A percentile compares a stretch with the other conserved stretches of the same genome.
Conservation (phyloP, 2,329 filamentous ascomycete species). For the Trichothecium roseum region DNA sequence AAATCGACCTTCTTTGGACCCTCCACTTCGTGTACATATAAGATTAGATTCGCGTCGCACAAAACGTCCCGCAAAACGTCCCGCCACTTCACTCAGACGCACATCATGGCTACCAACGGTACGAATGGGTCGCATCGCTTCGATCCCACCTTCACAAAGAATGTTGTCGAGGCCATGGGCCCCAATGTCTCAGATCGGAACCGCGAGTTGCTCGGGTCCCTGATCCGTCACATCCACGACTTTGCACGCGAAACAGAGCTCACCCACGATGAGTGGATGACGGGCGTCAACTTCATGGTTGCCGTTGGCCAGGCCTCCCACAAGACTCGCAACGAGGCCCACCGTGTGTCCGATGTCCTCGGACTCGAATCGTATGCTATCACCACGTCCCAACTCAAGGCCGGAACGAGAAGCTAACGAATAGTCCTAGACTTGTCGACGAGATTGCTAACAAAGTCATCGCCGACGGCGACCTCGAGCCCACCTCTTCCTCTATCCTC, state of each 20-base stretch:
- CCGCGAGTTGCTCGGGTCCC: slow-evolving; percentile 49
- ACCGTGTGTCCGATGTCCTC: slow-evolving; percentile 62
- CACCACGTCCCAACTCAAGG: neutral
- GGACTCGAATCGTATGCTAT: slow-evolving; percentile 58
- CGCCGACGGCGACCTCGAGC: slow-evolving; percentile 48
- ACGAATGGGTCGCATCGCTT: slow-evolving; percentile 29
- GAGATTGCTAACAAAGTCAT: slow-evolving; percentile 15
- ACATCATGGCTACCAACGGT: no score
- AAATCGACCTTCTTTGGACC: no score
- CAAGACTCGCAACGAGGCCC: slow-evolving; percentile 62
- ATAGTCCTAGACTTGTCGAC: slow-evolving; percentile 35
- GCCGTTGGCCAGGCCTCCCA: slow-evolving; percentile 59
- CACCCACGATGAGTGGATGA: slow-evolving; percentile 66
- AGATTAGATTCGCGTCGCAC: no score
- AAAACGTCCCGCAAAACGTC: no score
- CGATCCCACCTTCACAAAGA: slow-evolving; percentile 67
- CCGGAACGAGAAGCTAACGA: neutral
- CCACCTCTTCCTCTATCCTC: slow-evolving; percentile 67
- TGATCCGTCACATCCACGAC: slow-evolving; percentile 67
- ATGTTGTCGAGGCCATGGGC: slow-evolving; percentile 64
- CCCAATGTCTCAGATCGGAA: slow-evolving; percentile 56
- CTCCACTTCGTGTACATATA: no score
- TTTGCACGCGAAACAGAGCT: slow-evolving; percentile 70
- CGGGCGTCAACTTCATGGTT: slow-evolving; percentile 67
- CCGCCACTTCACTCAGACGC: no score